phyloP scores from a whole-genome alignment of 140 eudicot species.

The Senecio squalidus region DNA sequence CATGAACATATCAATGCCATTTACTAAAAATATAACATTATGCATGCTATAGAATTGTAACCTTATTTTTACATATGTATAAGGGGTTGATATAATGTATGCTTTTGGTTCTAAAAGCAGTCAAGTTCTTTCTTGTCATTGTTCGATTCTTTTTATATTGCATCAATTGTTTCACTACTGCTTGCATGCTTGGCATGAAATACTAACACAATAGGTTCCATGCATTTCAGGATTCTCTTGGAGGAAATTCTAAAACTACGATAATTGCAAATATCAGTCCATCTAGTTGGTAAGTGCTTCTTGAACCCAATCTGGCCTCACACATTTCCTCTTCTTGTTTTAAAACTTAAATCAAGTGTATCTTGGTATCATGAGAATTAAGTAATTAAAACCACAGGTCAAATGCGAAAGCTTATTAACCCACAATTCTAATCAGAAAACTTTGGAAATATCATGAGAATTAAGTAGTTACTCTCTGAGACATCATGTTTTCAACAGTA shows the following conservation, averaged over 20 bases:
- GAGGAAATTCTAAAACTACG: slow-evolving; percentile 94
- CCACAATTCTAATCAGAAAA: too few species aligned
- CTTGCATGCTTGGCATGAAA: slow-evolving; percentile 11
- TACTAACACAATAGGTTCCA: slow-evolving; percentile 11
- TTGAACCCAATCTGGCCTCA: slow-evolving; percentile 9
- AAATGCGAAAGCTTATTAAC: not conserved
- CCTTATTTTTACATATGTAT: not conserved
- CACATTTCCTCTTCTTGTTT: slow-evolving; percentile 7
- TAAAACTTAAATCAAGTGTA: not conserved
- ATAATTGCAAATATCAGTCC: slow-evolving; percentile 97
- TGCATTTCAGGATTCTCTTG: slow-evolving; percentile 85
- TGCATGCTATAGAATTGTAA: not conserved
- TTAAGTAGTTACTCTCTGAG: slow-evolving; percentile 3
- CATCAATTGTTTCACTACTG: too few species aligned
- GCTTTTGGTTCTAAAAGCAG: not conserved
- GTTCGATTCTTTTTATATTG: not conserved
- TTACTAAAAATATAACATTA: not conserved
- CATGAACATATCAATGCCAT: slow-evolving; percentile 1
- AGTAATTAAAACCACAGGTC: not conserved
- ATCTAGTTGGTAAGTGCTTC: slow-evolving; percentile 63
- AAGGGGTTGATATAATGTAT: too few species aligned
- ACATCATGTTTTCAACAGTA: slow-evolving; percentile 1
- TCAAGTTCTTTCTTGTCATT: not conserved
- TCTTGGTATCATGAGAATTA: not conserved
- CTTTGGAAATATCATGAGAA: not conserved